phyloP scores from a whole-genome alignment of 2,329 filamentous ascomycete species.

The Aspergillus sp. region DNA sequence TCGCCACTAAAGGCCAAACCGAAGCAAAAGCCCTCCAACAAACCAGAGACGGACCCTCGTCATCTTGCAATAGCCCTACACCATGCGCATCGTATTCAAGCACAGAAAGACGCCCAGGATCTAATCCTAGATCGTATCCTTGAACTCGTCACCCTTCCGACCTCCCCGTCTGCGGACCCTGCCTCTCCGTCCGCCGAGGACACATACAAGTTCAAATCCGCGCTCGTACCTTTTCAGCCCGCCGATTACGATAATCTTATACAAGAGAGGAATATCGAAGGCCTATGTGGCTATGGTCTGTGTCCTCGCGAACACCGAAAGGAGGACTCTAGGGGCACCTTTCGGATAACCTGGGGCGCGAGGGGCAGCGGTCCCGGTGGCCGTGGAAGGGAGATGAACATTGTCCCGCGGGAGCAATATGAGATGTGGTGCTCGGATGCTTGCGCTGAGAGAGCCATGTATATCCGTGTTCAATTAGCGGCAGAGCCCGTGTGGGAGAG shows the following conservation, averaged over 20 bases:
- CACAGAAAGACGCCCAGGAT: slow-evolving; percentile 77
- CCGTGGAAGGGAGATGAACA: slow-evolving; percentile 60
- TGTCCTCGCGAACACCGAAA: slow-evolving; percentile 69
- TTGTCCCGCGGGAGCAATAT: slow-evolving; percentile 72
- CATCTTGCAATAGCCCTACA: slow-evolving; percentile 70
- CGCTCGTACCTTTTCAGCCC: slow-evolving; percentile 77
- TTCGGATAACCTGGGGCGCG: slow-evolving; percentile 66
- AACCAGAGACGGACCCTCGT: slow-evolving; percentile 49
- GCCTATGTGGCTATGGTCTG: slow-evolving; percentile 80
- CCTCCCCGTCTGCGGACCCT: slow-evolving; percentile 56
- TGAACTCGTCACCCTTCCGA: slow-evolving; percentile 68
- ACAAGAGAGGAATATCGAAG: slow-evolving; percentile 83
- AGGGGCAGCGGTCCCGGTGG: slow-evolving; percentile 53
- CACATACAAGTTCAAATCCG: slow-evolving; percentile 65
- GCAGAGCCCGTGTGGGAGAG: slow-evolving; percentile 87
- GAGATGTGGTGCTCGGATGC: slow-evolving; percentile 85
- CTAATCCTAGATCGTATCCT: slow-evolving; percentile 75
- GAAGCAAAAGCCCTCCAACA: slow-evolving; percentile 33
- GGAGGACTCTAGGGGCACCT: slow-evolving; percentile 63
- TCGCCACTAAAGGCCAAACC: slow-evolving; percentile 25
- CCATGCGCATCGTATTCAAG: slow-evolving; percentile 81
- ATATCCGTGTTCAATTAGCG: slow-evolving; percentile 84
- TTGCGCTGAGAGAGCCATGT: slow-evolving; percentile 80
- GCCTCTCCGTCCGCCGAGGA: slow-evolving; percentile 63
- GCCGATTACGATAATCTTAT: slow-evolving; percentile 88